phyloP scores from a whole-genome alignment of 768 basidiomycete genomes.

The Pisolithus tinctorius region DNA sequence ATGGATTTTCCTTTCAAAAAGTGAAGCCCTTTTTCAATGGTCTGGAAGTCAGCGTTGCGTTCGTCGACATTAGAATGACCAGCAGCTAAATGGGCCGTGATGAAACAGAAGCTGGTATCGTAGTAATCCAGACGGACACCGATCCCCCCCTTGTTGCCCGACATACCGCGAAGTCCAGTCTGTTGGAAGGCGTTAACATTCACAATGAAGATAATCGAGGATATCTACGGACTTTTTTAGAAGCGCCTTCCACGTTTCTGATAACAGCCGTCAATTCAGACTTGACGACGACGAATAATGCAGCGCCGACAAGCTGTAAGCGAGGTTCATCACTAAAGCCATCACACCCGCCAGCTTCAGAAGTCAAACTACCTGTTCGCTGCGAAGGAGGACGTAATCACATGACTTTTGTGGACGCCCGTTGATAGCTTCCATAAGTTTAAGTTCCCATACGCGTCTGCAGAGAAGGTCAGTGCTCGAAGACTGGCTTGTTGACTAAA shows the following conservation, averaged over 20 bases:
- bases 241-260: conserved; percentile 86
- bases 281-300: conserved; percentile 80
- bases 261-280: conserved; percentile 70
- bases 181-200: conserved; percentile 21
- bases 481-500: not conserved
- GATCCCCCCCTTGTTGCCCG: conserved; percentile 95
- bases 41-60: conserved; percentile 86
- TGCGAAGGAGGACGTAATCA: conserved; percentile 81
- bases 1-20: conserved; percentile 90
- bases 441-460: conserved; percentile 83
- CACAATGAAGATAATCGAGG: not conserved
- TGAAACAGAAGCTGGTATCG: conserved; percentile 89
- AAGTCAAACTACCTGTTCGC: conserved; percentile 66
- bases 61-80: conserved; percentile 88
- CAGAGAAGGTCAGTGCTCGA: not conserved
- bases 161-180: conserved; percentile 91
- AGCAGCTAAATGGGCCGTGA: conserved; percentile 96
- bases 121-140: conserved; percentile 89
- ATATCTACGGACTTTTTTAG: conserved; percentile 64
- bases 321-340: not conserved
- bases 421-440: conserved; percentile 74
- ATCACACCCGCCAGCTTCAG: not conserved
- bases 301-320: conserved; percentile 86
- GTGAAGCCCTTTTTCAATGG: conserved; percentile 76
- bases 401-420: conserved; percentile 57